These are phyloP conservation scores for Rhododendron griersonianum DNA, from an alignment of 148 eudicot genomes.

Conservation along the genomic window DNA sequence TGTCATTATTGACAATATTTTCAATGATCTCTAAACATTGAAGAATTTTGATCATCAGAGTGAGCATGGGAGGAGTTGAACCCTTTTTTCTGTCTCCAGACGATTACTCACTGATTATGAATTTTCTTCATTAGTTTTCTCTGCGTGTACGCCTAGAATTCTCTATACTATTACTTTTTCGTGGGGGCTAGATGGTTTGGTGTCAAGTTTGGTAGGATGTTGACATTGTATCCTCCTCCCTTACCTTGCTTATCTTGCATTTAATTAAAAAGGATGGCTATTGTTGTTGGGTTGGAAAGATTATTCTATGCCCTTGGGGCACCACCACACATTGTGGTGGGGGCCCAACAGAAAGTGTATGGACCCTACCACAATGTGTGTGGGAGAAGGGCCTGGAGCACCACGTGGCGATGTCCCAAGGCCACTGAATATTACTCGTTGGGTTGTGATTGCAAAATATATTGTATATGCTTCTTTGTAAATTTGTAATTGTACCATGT, in stretches of 20 bases:
- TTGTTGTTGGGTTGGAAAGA: background rate
- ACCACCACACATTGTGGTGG: background rate
- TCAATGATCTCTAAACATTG: background rate
- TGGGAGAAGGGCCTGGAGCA: background rate
- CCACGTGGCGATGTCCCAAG: background rate
- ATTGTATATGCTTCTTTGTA: background rate
- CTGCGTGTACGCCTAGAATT: background rate
- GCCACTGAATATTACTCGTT: background rate
- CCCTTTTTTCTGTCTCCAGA: background rate
- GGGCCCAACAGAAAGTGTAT: background rate
- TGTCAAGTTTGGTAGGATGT: background rate
- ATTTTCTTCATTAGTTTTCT: background rate
- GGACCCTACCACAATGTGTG: background rate
- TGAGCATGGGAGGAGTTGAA: background rate
- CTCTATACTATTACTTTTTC: background rate
- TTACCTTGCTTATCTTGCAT: background rate
- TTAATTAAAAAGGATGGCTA: background rate
- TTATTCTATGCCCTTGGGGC: background rate
- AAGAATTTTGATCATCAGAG: background rate
- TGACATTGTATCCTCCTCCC: background rate
- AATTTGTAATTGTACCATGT: background rate
- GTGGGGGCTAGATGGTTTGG: background rate
- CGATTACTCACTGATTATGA: background rate
- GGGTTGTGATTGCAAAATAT: background rate
- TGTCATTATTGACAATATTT: background rate